Conservation (phyloP, 2,329 filamentous ascomycete species). For the Aspergillus costaricaensis region DNA sequence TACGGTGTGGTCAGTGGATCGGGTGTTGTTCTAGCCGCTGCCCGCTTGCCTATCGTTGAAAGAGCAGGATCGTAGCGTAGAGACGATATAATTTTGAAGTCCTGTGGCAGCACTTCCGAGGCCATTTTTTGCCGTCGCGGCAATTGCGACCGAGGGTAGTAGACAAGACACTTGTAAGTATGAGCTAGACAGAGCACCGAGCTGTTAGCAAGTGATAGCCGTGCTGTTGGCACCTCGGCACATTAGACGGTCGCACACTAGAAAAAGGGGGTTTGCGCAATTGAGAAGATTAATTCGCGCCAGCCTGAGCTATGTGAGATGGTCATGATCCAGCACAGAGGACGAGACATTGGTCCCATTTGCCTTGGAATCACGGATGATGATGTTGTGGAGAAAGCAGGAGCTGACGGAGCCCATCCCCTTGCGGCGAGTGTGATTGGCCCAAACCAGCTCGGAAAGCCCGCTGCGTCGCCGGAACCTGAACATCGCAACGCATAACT, state of each 20-base stretch:
- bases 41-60: constrained; percentile 32
- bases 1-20: constrained; percentile 58
- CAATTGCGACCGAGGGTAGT: background rate
- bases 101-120: constrained; percentile 10
- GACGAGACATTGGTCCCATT: background rate
- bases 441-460: constrained; percentile 27
- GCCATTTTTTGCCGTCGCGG: constrained; percentile 19
- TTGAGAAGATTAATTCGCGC: background rate
- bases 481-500: constrained; percentile 33
- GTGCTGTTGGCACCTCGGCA: background rate
- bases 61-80: constrained; percentile 70
- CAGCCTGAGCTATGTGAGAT: background rate
- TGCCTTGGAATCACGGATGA: background rate
- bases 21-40: constrained; percentile 37
- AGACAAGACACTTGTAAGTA: background rate
- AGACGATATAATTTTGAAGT: constrained; percentile 68
- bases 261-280: background rate
- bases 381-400: constrained; percentile 19
- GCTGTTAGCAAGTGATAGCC: background rate
- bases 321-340: background rate
- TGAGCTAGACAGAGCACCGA: background rate
- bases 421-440: constrained; percentile 34
- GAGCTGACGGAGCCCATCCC: constrained; percentile 16
- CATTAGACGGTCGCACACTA: background rate
- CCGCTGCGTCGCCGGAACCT: constrained; percentile 22